Conservation (phyloP, 768 basidiomycete species). For the Mycena rebaudengoi region DNA sequence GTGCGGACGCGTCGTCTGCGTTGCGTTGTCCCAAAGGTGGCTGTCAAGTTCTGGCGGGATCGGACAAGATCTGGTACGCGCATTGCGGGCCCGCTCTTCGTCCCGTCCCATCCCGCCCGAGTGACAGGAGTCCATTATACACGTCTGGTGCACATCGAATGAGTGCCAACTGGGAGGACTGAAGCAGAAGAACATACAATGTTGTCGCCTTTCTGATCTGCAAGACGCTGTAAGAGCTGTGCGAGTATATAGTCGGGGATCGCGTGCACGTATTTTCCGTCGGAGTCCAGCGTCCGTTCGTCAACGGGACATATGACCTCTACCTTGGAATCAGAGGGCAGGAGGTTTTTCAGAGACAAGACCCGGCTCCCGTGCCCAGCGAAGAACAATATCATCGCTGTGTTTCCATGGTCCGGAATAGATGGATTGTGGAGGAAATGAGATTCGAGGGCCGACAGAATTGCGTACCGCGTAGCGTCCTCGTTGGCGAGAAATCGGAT, state of each 20-base stretch:
- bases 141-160: background rate
- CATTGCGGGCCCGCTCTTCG: background rate
- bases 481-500: background rate
- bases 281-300: background rate
- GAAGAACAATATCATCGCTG: conserved; percentile 1
- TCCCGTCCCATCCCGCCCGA: conserved; percentile 7
- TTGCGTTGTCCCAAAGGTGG: background rate
- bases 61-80: background rate
- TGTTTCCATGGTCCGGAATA: background rate
- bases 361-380: background rate
- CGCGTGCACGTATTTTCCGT: conserved; percentile 1
- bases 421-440: background rate
- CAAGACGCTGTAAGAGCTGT: background rate
- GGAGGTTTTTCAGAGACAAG: background rate
- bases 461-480: background rate
- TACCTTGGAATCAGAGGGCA: background rate
- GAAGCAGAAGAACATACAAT: background rate
- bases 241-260: conserved; percentile 14
- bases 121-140: conserved; percentile 4
- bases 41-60: background rate
- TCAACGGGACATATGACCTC: conserved; percentile 4
- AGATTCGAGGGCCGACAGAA: background rate
- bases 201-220: conserved; percentile 3
- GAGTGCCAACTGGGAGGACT: background rate
- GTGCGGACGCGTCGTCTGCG: background rate